phyloP scores from a whole-genome alignment of 148 eudicot genomes.

The Silene latifolia region DNA sequence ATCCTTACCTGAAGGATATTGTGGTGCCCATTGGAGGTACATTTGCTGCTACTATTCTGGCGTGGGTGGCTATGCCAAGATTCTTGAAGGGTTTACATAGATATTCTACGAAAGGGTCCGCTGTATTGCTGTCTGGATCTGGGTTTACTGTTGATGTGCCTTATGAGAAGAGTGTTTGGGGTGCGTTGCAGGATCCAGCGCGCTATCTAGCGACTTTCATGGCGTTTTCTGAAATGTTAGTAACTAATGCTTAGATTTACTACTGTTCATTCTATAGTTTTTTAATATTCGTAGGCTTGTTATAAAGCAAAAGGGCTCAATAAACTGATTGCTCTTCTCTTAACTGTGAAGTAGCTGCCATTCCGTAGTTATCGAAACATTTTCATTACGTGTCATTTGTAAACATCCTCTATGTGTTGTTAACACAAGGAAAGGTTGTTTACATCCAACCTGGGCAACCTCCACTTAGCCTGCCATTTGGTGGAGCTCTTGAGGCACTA shows the following conservation, averaged over 20 bases:
- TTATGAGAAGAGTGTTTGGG: constrained; percentile 91
- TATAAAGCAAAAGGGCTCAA: not conserved
- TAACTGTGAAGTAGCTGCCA: not conserved
- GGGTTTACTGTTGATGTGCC: constrained; percentile 65
- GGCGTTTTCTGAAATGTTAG: constrained; percentile 76
- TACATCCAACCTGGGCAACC: not conserved
- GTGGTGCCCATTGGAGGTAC: constrained; percentile 76
- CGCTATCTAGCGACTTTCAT: constrained; percentile 67
- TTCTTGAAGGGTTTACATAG: constrained; percentile 67
- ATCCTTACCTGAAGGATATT: constrained; percentile 79
- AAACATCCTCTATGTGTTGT: not conserved
- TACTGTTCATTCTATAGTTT: not conserved
- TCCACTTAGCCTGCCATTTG: not conserved
- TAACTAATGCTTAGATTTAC: constrained; percentile 1
- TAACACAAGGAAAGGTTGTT: not conserved
- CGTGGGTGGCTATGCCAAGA: constrained; percentile 82
- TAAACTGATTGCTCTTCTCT: not conserved
- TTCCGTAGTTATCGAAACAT: too few species aligned
- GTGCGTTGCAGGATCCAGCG: constrained; percentile 79
- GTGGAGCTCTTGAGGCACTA: not conserved
- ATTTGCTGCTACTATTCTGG: constrained; percentile 58
- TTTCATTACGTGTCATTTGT: not conserved
- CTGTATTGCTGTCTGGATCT: constrained; percentile 50
- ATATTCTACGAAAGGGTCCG: constrained; percentile 64
- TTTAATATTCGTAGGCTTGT: not conserved